Conservation (phyloP, 495 filamentous ascomycete species). For the Penicillium maclennaniae region DNA sequence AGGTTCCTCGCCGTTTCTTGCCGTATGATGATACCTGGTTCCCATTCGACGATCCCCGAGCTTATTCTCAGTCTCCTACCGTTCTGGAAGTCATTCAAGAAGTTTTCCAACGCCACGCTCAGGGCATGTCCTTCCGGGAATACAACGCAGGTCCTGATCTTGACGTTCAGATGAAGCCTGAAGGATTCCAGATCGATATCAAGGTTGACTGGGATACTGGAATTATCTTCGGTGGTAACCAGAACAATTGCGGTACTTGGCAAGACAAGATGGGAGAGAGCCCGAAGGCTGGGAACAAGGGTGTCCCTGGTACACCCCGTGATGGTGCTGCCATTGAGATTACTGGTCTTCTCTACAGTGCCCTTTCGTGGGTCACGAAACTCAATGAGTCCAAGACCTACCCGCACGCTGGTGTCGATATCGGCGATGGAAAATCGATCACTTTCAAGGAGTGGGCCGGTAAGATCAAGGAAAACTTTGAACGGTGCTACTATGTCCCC, state of each 20-base stretch:
- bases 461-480: constrained; percentile 81
- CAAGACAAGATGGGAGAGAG: constrained; percentile 99
- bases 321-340: constrained; percentile 96
- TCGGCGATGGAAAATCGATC: constrained; percentile 53
- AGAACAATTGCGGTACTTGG: constrained; percentile 96
- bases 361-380: constrained; percentile 70
- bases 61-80: constrained; percentile 77
- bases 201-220: constrained; percentile 91
- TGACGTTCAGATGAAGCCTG: constrained; percentile 89
- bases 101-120: constrained; percentile 83
- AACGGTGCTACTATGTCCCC: constrained; percentile 85
- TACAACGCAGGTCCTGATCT: constrained; percentile 86
- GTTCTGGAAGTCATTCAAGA: constrained; percentile 91
- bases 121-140: constrained; percentile 85
- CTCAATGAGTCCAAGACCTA: constrained; percentile 66
- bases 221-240: constrained; percentile 89
- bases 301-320: constrained; percentile 90
- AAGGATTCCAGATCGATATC: constrained; percentile 88
- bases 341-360: constrained; percentile 86
- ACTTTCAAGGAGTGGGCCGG: constrained; percentile 77
- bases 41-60: constrained; percentile 68
- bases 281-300: constrained; percentile 83
- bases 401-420: constrained; percentile 64
- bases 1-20: constrained; percentile 80
- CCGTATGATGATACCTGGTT: constrained; percentile 97